Base-by-base conservation (phyloP, 2,329 filamentous ascomycete species). In the Bipolaris zeicola region DNA sequence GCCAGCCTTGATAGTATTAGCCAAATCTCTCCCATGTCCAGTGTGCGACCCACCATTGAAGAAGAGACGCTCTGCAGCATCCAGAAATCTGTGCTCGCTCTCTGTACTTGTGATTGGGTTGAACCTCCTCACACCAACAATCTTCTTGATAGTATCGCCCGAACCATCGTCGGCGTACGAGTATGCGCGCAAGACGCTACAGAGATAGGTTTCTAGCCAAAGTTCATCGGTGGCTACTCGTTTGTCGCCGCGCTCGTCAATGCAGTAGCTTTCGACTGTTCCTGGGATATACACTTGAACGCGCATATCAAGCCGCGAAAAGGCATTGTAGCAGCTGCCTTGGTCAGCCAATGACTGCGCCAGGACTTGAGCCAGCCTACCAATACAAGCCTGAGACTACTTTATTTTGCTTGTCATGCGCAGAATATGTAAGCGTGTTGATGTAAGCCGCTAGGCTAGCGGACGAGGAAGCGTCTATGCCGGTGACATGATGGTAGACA, bases 71-170 rank as follows among this genome's bases (percentile, higher is more conserved):
- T 99, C 95, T 10, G 95, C 95, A 18, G 95, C 92, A 70, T 96
- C 90, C 39, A 99, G 82, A 74, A 99, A 99, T 63, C 91, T 91
- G 74, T 99, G 95, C 77, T 99, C 95, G 58, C 92, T 92, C 76
- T 99, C 95, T n/a, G 95, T 98, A 76, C 91, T 98, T 45, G 92
- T 97, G 59, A 99, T 91, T 1, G 95, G 95, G 73, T 99, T 99
- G 83, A 99, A 98, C 61, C 95, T 87, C 66, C 95, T 86, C 48
- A 98, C 92, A n/a, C 94, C 95, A 73, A 98, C 91, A 58, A 99
- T 97, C 80, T 95, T 96, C 77, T 95, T 90, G 74, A 98, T 96
- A 1, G 90, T 90, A 69, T 97, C 94, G 52, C 94, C 94, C 52
- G 90, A 95, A 42, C 94, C 94, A 76, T 97, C 90, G 73, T 99